Base-by-base conservation (phyloP, 495 filamentous ascomycete species). In the Tuber aestivum region DNA sequence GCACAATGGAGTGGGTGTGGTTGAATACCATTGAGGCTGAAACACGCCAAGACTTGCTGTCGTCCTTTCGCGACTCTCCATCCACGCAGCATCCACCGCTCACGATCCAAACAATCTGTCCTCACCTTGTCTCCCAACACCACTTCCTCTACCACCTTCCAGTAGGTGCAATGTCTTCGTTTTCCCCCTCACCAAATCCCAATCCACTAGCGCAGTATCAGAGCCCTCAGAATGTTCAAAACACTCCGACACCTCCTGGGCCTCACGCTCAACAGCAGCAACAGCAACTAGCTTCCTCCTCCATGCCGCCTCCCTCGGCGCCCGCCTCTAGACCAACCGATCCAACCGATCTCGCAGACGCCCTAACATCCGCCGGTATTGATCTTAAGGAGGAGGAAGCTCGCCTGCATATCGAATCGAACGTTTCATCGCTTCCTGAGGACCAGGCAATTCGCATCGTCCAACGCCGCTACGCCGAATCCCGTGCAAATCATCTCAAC, bases 371-470 rank as follows among this genome's bases (percentile, higher is more conserved):
- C 23, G 82, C 82, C 7, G 82, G 82, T 8, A 83, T 83, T 44
- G 82, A 83, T 61, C 72, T 83, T 12, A 81, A 81, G 18, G 82
- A 83, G 74, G 82, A 83, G 61, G 82, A 83, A 74, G 82, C 82
- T 37, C 78, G 78, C 61, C 81, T 83, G 7, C 78, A 82, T 32
- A 69, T 73, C 37, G 79, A 78, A 40, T 74, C 80, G 32, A 40
- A 40, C 20, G 45, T 74, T 68, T 74, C 68, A 56, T 76, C 56
- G 23, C 73, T 41, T 7, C 72, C 78, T 12, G 72, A 77, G 5
- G 81, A 82, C 41, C 80, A 82, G 70, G 80, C 73, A 16, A 37
- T 76, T 1, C 74, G 81, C 69, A 70, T 79, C 7, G 74, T 71
- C 44, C 50, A 72, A 32, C 82, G 82, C 56, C 76, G 75, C 21